Evolutionary conservation across 208 protist species (phyloP), one percentile per base, ranked within the genome.

Genomic region (Leishmania major): DNA sequence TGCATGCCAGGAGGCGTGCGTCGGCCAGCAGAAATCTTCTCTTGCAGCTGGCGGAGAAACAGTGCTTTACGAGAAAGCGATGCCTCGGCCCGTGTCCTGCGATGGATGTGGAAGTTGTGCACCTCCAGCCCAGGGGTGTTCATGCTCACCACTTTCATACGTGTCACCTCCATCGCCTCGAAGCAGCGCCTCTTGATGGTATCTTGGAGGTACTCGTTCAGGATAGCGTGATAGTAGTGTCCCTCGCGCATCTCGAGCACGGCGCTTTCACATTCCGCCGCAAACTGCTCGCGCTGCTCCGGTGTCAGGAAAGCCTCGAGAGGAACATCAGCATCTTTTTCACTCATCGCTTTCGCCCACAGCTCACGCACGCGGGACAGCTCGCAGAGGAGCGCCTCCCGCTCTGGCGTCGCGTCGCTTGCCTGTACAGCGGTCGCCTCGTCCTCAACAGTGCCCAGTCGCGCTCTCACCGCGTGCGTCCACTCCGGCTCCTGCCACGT

Each of bases 51-150:
- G 25, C 96, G 86, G 72, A 98, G 40, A 79, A 97, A 96, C n/a
- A 88, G 82, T 31, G 96, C 69, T 80, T 98, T 98, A 79, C 87
- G 84, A 25, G 91, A 87, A 35, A 98, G 40, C 17, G 75, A 81
- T 57, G 84, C 75, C 47, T 79, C 70, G 25, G 78, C 73, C 67
- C 84, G 80, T 22, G 85, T 75, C 31, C 28, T 53, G 79, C 92
- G 94, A 47, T 83, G 81, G 11, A 95, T 82, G 75, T 96, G 91
- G 84, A 95, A 98, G 84, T 97, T 98, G 84, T 94, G 88, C 82
- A 95, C 92, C 78, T 91, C 84, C 28, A 94, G 55, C 35, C 64
- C 79, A 55, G 69, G 71, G 47, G 76, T 83, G 17, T 76, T 87
- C 69, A 98, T 78, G 47, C 89, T 93, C 47, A 88, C 77, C 57